Base-by-base conservation (phyloP, 2,329 filamentous ascomycete genomes). In the Hymenoscyphus scutula region DNA sequence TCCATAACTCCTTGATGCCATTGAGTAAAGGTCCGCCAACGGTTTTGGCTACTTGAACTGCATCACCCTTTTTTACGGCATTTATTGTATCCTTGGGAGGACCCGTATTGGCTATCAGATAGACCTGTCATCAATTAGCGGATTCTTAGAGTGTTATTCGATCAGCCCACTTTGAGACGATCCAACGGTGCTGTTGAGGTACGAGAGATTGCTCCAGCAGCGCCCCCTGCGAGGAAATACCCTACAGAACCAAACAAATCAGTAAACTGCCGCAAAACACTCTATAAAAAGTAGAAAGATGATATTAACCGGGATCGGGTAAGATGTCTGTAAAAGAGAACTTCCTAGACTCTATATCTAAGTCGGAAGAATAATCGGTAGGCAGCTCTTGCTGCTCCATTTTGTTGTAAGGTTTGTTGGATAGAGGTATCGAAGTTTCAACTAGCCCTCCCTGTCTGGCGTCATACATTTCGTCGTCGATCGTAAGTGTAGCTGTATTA, bases 101-200 rank as follows among this genome's bases (percentile, higher is more conserved):
- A 67, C 82, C 84, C 62, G 92, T 96, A 77, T 96, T 94, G 59
- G 96, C 94, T 72, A 99, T 95, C 59, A 99, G 85, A 76, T 96
- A 98, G 68, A 99, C 95, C 62, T 64, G 19, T 51, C 32, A 17
- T 5, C 29, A 25, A 29, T 64, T 32, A 60, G 55, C n/a, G n/a
- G 13, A 48, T 53, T 45, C 17, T 25, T 48, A 23, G 25, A 27
- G 27, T 27, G 17, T 8, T 37, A 23, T 10, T 13, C n/a, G 32
- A 30, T 30, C 17, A 30, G 27, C 32, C 3, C 56, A 64, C 62
- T 80, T 98, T 98, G 63, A 99, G 82, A 71, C 95, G 92, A 79
- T 99, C 95, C 77, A 99, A 88, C 64, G 95, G 95, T 64, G 95
- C 95, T 70, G 95, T 99, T 67, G 91, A 90, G 74, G 95, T 98